phyloP scores from a whole-genome alignment of 2,329 filamentous ascomycete genomes.

The Penicillium sclerotigenum region DNA sequence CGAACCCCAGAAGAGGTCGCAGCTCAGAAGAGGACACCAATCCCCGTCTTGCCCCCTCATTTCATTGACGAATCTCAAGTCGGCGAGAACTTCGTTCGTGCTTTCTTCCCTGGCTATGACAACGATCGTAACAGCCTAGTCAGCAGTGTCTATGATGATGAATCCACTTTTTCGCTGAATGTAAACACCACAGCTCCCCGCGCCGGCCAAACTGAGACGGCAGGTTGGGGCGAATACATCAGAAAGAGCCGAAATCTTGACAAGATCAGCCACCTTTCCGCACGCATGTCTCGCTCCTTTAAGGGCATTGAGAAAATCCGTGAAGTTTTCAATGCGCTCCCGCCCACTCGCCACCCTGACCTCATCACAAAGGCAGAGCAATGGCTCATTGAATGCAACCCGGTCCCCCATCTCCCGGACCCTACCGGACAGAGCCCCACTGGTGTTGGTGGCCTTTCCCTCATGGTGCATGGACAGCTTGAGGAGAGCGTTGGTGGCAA shows the following conservation, averaged over 20 bases:
- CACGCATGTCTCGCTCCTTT: conserved; percentile 64
- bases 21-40: conserved; percentile 57
- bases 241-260: conserved; percentile 74
- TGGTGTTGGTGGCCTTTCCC: conserved; percentile 73
- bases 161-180: conserved; percentile 71
- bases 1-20: conserved; percentile 69
- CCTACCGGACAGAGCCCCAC: conserved; percentile 59
- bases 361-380: conserved; percentile 64
- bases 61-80: conserved; percentile 73
- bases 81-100: conserved; percentile 70
- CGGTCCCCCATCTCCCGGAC: conserved; percentile 68
- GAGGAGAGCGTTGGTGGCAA: conserved; percentile 65
- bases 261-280: conserved; percentile 61
- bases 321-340: conserved; percentile 67
- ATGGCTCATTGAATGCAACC: conserved; percentile 80
- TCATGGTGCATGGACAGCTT: conserved; percentile 80
- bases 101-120: conserved; percentile 74
- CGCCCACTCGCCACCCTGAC: conserved; percentile 70
- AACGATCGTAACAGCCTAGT: conserved; percentile 63
- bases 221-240: conserved; percentile 68
- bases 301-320: conserved; percentile 63
- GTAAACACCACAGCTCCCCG: conserved; percentile 63
- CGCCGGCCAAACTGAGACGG: conserved; percentile 47
- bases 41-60: conserved; percentile 60
- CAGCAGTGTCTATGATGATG: conserved; percentile 68